A percentile compares a stretch with the other conserved stretches of the same genome.
phyloP scores from a whole-genome alignment of 495 filamentous ascomycete species.

The Astrocystis sublimbata region DNA sequence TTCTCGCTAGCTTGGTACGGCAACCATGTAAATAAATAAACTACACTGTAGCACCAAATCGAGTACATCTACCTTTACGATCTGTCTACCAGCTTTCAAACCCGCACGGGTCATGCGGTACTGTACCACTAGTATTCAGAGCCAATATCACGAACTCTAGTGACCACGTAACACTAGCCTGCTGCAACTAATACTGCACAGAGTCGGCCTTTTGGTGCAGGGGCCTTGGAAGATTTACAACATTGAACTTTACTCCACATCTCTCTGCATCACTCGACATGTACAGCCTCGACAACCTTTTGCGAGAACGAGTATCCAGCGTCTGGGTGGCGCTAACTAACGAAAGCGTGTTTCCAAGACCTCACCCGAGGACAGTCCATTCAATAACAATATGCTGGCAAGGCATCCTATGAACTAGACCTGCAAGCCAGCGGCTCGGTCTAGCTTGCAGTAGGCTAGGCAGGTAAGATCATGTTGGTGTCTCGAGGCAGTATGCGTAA shows the following conservation, averaged over 20 bases:
- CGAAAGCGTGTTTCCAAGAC: background rate
- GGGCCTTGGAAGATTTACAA: no score
- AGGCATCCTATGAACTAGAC: background rate
- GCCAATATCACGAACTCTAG: background rate
- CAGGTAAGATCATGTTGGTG: background rate
- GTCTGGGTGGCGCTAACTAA: background rate
- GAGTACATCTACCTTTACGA: no score
- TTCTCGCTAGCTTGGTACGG: no score
- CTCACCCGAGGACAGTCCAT: background rate
- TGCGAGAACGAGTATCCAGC: background rate
- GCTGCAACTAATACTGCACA: background rate
- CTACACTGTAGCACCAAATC: no score
- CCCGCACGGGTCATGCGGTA: conserved; percentile 5
- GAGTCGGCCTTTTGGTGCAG: background rate
- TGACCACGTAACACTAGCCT: background rate
- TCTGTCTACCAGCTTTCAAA: no score
- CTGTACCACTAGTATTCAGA: background rate
- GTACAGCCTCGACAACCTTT: background rate
- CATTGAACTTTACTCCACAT: background rate
- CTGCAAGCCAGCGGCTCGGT: background rate
- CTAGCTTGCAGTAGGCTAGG: background rate
- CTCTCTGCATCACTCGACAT: background rate
- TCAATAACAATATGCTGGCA: background rate
- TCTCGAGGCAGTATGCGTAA: background rate
- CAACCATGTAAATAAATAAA: no score